Evolutionary conservation across 345 rosid genomes (phyloP).

Genomic region (Eucalyptus lansdowneana): DNA sequence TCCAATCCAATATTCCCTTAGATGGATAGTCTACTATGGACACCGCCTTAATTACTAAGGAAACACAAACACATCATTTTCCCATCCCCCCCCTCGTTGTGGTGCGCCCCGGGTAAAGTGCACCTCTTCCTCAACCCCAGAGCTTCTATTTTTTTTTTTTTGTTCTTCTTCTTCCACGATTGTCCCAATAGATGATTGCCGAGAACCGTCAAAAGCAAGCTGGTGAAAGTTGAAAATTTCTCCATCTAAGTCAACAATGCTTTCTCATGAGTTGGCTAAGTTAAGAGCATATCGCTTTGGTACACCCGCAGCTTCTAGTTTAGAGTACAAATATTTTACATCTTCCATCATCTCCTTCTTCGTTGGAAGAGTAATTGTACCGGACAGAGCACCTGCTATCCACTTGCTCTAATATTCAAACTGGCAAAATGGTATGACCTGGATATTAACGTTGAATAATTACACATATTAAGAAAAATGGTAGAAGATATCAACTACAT

Average conservation of each 20-base stretch:
- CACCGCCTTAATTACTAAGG: no score
- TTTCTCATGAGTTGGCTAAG: rapidly evolving
- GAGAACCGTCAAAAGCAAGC: background rate
- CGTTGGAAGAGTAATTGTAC: no score
- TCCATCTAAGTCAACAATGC: no score
- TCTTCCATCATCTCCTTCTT: background rate
- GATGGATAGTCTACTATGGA: no score
- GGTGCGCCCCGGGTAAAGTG: no score
- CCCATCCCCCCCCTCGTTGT: no score
- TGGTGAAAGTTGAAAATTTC: background rate
- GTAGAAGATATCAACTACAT: background rate
- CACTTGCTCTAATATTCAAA: conserved; percentile 12
- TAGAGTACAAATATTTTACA: background rate
- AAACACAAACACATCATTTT: no score
- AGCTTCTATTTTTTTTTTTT: no score
- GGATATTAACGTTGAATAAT: background rate
- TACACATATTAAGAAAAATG: background rate
- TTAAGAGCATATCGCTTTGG: background rate
- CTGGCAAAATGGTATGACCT: conserved; percentile 50
- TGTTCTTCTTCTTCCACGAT: rapidly evolving
- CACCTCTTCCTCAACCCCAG: no score
- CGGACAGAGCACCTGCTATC: no score
- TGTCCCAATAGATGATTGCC: background rate
- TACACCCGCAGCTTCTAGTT: rapidly evolving
- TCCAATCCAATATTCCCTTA: no score